Percentiles rank a stretch among this genome's conserved stretches.
These are phyloP conservation scores for Kurtzmaniella natalensis DNA, from an alignment of 1,139 yeast species.

Conservation along the genomic window DNA sequence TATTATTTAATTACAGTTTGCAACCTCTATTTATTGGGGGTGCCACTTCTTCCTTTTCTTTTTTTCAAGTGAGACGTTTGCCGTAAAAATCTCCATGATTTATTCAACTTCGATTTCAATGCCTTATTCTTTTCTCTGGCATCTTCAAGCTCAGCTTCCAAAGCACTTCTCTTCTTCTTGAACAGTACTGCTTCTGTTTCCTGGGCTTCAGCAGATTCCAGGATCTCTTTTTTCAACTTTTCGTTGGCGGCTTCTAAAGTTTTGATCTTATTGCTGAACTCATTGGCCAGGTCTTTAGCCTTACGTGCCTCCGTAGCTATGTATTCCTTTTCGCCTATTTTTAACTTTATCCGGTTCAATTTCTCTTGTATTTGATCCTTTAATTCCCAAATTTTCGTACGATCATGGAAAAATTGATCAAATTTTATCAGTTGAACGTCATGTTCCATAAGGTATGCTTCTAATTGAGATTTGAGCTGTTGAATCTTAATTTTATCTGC, in stretches of 20 bases:
- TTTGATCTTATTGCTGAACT: conserved; percentile 41
- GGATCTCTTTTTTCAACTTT: conserved; percentile 23
- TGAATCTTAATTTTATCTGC: conserved; percentile 17
- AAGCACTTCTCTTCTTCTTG: conserved; percentile 17
- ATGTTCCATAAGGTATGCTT: conserved; percentile 15
- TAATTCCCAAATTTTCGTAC: conserved; percentile 36
- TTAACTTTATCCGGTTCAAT: conserved; percentile 31
- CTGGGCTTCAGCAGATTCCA: conserved; percentile 20
- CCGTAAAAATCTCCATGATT: conserved; percentile 31
- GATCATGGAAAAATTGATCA: conserved; percentile 19
- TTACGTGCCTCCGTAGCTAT: conserved; percentile 62
- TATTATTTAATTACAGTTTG: neutral
- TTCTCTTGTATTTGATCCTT: conserved; percentile 34
- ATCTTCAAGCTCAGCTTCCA: conserved; percentile 20
- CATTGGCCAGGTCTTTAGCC: conserved; percentile 53
- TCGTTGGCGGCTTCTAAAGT: conserved; percentile 21
- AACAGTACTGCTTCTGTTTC: conserved; percentile 20
- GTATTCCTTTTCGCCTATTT: conserved; percentile 56
- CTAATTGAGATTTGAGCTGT: conserved; percentile 17
- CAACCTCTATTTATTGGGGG: conserved; percentile 21
- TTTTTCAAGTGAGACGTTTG: conserved; percentile 43
- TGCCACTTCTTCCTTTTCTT: conserved; percentile 38
- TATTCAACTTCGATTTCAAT: conserved; percentile 28
- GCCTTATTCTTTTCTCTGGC: conserved; percentile 22
- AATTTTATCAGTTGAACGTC: conserved; percentile 16